These are phyloP conservation scores for Thermothelomyces thermophilus DNA, from an alignment of 2,329 filamentous ascomycete genomes.

Conservation along the genomic window DNA sequence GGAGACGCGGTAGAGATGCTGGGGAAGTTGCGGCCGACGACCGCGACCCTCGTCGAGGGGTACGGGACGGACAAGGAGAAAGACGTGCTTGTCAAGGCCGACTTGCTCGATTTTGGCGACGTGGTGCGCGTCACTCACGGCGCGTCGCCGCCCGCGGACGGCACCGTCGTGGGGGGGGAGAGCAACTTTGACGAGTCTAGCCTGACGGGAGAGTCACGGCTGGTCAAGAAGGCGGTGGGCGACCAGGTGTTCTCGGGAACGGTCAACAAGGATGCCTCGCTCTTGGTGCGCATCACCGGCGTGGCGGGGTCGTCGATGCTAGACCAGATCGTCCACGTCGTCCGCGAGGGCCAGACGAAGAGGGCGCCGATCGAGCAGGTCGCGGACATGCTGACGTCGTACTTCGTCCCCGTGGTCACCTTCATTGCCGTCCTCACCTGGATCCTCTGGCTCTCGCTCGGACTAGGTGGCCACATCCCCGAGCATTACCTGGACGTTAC, in stretches of 20 bases:
- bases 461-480: constrained; percentile 52
- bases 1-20: constrained; percentile 79
- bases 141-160: constrained; percentile 78
- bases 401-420: constrained; percentile 70
- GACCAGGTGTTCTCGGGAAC: constrained; percentile 68
- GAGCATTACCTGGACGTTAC: constrained; percentile 47
- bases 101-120: constrained; percentile 70
- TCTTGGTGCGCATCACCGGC: constrained; percentile 58
- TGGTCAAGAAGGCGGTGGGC: constrained; percentile 55
- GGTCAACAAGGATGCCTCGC: constrained; percentile 60
- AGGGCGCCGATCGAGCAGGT: constrained; percentile 70
- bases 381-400: constrained; percentile 65
- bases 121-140: constrained; percentile 70
- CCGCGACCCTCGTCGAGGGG: constrained; percentile 61
- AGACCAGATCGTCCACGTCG: constrained; percentile 70
- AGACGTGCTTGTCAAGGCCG: constrained; percentile 45
- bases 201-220: constrained; percentile 70
- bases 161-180: constrained; percentile 55
- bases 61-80: constrained; percentile 32
- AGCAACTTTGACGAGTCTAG: constrained; percentile 83
- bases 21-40: constrained; percentile 68
- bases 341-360: constrained; percentile 70
- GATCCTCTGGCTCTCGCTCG: constrained; percentile 63
- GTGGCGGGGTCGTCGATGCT: constrained; percentile 66
- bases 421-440: constrained; percentile 64